phyloP scores from a whole-genome alignment of 345 rosid genomes.

The Arabidopsis suecica region DNA sequence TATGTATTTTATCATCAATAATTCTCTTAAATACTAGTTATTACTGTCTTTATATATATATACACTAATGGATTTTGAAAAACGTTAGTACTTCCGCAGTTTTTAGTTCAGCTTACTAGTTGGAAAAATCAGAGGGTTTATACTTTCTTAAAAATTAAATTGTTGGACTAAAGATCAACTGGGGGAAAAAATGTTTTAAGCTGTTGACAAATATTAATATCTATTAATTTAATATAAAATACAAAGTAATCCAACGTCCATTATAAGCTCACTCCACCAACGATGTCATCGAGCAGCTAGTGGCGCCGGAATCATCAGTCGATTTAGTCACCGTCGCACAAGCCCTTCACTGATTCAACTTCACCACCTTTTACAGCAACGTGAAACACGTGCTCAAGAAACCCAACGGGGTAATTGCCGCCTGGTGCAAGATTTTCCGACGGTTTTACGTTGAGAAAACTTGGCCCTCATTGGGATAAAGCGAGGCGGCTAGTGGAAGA shows the following conservation, averaged over 20 bases:
- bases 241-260: slow-evolving; percentile 48
- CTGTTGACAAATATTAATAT: no score
- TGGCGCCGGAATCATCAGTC: slow-evolving; percentile 54
- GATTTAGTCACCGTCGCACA: slow-evolving; percentile 78
- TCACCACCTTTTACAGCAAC: slow-evolving; percentile 58
- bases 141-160: no score
- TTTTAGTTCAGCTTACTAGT: no score
- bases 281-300: slow-evolving; percentile 46
- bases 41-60: no score
- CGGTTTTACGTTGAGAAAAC: slow-evolving; percentile 55
- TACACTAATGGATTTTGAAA: no score
- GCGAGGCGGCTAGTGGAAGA: slow-evolving; percentile 67
- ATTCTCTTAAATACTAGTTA: no score
- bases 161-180: no score
- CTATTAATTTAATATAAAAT: no score
- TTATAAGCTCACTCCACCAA: slow-evolving; percentile 63
- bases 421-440: slow-evolving; percentile 71
- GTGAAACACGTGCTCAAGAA: slow-evolving; percentile 72
- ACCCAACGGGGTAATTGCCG: slow-evolving; percentile 75
- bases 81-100: no score
- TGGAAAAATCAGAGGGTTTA: no score
- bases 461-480: slow-evolving; percentile 63
- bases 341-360: slow-evolving; percentile 83
- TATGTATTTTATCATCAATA: no score
- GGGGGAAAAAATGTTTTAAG: no score